Evolutionary conservation across 2,329 filamentous ascomycete genomes (phyloP), one percentile per base, ranked within the genome.

Genomic region (Xylaria sp.): DNA sequence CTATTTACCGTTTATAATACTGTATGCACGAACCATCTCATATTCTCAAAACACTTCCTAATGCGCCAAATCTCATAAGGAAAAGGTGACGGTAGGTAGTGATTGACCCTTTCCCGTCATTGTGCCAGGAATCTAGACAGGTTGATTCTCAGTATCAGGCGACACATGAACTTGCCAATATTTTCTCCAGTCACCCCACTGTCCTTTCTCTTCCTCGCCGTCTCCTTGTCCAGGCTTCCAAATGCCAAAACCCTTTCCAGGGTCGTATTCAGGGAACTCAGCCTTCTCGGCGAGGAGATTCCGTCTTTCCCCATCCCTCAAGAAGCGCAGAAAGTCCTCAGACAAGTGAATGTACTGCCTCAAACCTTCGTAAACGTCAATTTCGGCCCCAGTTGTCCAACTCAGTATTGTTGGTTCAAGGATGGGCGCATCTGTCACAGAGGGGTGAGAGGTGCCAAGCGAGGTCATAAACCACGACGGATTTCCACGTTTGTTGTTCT

Each of bases 401-500:
- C 85, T 84, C 53, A 92, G 81, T 32, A 92, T 79, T 59, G 85
- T 79, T 0, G 89, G 89, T 68, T 90, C 85, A 7, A 92, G 83
- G 2, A 92, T 80, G 0, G 89, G 89, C 17, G 89, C 90, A 73
- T 92, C 90, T 0, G 90, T 91, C 21, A 90, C 86, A 9, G 85
- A 88, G 0, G 90, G 88, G 73, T 92, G 90, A 0, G 88, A 80
- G 0, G 86, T 88, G 36, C 85, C 84, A 1, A 86, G 74, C 32
- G 82, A 83, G 1, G 86, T 88, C 73, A 87, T 76, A 77, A 88
- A 88, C 86, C 86, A 88, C 1, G 81, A 80, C 3, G 82, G 75
- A 54, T 82, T 81, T 14, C 81, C 78, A 63, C 83, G 78, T 66
- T 79, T 72, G 69, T 85, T 78, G 55, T 86, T 80, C 67, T 79